Evolutionary conservation across 2,329 filamentous ascomycete species (phyloP).

Genomic region (Aureobasidium sp.): DNA sequence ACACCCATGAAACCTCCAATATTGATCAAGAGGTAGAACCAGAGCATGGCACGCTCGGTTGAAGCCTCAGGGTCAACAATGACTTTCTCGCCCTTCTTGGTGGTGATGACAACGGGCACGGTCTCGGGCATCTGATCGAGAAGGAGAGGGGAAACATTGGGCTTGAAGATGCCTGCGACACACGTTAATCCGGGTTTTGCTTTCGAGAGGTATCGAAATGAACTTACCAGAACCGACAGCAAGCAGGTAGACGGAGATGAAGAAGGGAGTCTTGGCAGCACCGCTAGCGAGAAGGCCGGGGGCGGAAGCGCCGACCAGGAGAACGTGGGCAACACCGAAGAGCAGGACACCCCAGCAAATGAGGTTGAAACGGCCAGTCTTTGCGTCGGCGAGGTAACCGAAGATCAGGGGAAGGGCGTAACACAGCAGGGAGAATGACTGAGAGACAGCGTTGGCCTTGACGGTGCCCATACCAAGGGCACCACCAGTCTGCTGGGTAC

Average conservation of each 20-base stretch:
- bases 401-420: slow-evolving; percentile 50
- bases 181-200: background rate
- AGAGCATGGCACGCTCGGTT: slow-evolving; percentile 44
- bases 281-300: slow-evolving; percentile 28
- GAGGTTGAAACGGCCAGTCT: slow-evolving; percentile 35
- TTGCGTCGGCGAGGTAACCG: slow-evolving; percentile 40
- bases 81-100: slow-evolving; percentile 37
- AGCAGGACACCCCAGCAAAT: slow-evolving; percentile 35
- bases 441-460: slow-evolving; percentile 45
- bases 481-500: slow-evolving; percentile 40
- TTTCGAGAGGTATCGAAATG: slow-evolving; percentile 32
- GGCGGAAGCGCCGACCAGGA: slow-evolving; percentile 25
- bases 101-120: slow-evolving; percentile 32
- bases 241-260: slow-evolving; percentile 36
- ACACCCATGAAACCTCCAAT: slow-evolving; percentile 62
- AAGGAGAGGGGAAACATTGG: slow-evolving; percentile 55
- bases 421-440: slow-evolving; percentile 52
- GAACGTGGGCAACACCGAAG: slow-evolving; percentile 32
- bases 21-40: slow-evolving; percentile 68
- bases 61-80: slow-evolving; percentile 42
- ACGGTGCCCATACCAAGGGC: slow-evolving; percentile 54
- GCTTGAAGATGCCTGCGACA: slow-evolving; percentile 59
- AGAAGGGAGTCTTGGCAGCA: slow-evolving; percentile 32
- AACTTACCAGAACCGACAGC: slow-evolving; percentile 31
- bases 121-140: slow-evolving; percentile 40